phyloP scores from a whole-genome alignment of 2,329 filamentous ascomycete species.

The Fusarium metavorans region DNA sequence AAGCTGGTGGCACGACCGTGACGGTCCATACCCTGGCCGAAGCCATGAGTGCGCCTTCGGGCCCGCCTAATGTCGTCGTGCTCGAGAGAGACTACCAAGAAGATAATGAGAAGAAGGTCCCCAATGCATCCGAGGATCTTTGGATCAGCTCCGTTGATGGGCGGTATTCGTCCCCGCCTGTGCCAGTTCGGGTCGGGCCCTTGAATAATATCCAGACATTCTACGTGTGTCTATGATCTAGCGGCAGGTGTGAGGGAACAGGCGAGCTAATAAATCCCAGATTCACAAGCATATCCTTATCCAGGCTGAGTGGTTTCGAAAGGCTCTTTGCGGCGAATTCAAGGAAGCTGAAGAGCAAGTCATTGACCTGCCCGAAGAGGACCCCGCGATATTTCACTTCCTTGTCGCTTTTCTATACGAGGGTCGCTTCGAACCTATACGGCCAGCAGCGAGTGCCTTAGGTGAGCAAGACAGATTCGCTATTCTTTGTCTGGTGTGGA shows the following conservation, averaged over 20 bases:
- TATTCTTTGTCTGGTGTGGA: background rate
- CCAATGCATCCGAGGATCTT: slow-evolving; percentile 57
- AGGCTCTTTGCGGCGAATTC: slow-evolving; percentile 61
- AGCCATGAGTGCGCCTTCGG: slow-evolving; percentile 33
- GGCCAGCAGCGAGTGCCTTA: slow-evolving; percentile 55
- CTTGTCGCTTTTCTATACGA: slow-evolving; percentile 65
- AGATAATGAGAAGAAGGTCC: slow-evolving; percentile 23
- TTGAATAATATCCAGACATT: slow-evolving; percentile 58
- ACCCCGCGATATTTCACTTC: slow-evolving; percentile 64
- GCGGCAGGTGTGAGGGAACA: background rate
- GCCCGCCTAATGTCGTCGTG: slow-evolving; percentile 38
- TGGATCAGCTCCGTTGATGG: slow-evolving; percentile 64
- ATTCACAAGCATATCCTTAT: slow-evolving; percentile 61
- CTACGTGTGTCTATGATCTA: slow-evolving; percentile 31
- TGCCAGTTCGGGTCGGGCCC: slow-evolving; percentile 59
- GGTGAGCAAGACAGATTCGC: slow-evolving; percentile 41
- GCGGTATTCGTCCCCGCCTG: slow-evolving; percentile 59
- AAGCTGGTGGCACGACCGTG: slow-evolving; percentile 31
- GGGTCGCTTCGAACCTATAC: slow-evolving; percentile 59
- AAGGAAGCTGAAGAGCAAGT: slow-evolving; percentile 59
- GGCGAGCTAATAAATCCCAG: slow-evolving; percentile 41
- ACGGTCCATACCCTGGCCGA: slow-evolving; percentile 35
- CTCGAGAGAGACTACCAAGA: slow-evolving; percentile 37
- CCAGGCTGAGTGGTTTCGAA: slow-evolving; percentile 62
- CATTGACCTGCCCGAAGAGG: slow-evolving; percentile 63